Evolutionary conservation across 352 stramenopile species (phyloP).

Genomic region (Globisporangium heterothallicum): DNA sequence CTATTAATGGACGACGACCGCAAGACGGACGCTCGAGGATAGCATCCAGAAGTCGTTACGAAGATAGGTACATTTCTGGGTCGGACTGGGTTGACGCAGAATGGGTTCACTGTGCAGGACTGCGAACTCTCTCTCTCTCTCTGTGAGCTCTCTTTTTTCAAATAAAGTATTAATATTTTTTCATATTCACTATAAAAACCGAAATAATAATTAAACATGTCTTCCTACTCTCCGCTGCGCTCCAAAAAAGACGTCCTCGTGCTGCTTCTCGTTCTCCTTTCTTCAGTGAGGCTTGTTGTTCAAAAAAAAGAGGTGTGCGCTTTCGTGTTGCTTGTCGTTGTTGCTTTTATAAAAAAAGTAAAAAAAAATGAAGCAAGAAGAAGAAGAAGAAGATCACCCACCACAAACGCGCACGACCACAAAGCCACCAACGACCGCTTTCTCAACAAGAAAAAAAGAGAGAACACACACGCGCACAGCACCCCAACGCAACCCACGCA

Average conservation of each 20-base stretch:
- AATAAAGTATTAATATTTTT: constrained; percentile 1
- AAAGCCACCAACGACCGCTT: neutral
- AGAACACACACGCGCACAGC: neutral
- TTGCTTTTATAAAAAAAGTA: neutral
- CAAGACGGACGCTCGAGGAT: too few species aligned
- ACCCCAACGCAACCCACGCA: neutral
- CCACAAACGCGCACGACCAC: neutral
- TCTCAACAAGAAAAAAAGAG: too few species aligned
- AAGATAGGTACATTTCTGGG: too few species aligned
- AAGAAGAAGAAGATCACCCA: neutral
- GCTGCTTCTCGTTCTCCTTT: too few species aligned
- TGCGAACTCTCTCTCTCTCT: too few species aligned
- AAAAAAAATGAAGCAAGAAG: neutral
- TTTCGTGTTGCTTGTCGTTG: neutral
- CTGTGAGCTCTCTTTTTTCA: neutral
- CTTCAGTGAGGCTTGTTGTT: too few species aligned
- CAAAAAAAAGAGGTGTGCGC: too few species aligned
- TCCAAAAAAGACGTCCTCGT: too few species aligned
- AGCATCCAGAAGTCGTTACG: too few species aligned
- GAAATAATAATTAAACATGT: neutral
- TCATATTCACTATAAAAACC: neutral
- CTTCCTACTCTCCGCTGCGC: neutral
- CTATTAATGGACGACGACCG: too few species aligned
- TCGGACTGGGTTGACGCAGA: too few species aligned
- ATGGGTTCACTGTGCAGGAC: too few species aligned